Percentiles rank a stretch among this genome's conserved stretches.
phyloP scores from a whole-genome alignment of 2,329 filamentous ascomycete genomes.

The Colletotrichum echinochloae region DNA sequence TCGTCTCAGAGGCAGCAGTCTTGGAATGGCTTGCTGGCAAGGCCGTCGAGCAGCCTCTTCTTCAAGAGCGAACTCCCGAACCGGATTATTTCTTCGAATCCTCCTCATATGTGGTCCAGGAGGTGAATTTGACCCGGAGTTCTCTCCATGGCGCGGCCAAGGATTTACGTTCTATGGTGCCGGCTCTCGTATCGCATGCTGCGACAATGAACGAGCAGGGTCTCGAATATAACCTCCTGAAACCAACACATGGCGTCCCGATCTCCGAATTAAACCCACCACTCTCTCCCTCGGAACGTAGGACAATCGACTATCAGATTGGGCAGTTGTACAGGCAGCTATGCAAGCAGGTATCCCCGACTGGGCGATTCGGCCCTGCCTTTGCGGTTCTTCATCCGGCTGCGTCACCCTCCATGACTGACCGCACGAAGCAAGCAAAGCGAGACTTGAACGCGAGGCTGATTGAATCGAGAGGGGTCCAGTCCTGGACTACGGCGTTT shows the following conservation, averaged over 20 bases:
- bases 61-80: slow-evolving; percentile 23
- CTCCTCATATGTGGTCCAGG: not conserved
- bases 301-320: slow-evolving; percentile 58
- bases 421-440: slow-evolving; percentile 4
- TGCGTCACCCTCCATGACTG: not conserved
- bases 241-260: slow-evolving; percentile 52
- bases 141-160: not conserved
- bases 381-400: slow-evolving; percentile 49
- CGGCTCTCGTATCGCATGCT: slow-evolving; percentile 56
- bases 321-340: slow-evolving; percentile 60
- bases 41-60: slow-evolving; percentile 13
- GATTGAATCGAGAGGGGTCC: slow-evolving; percentile 33
- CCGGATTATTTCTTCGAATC: slow-evolving; percentile 15
- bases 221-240: slow-evolving; percentile 58
- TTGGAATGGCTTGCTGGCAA: slow-evolving; percentile 58
- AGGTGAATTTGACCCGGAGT: not conserved
- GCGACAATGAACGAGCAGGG: slow-evolving; percentile 46
- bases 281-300: slow-evolving; percentile 51
- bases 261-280: slow-evolving; percentile 52
- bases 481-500: slow-evolving; percentile 69
- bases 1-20: slow-evolving; percentile 58
- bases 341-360: slow-evolving; percentile 58
- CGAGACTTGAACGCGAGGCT: slow-evolving; percentile 32
- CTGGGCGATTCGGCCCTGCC: slow-evolving; percentile 61
- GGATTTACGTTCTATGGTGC: slow-evolving; percentile 45